Evolutionary conservation across 192 early-diverging fungal species (phyloP), one percentile per base, ranked within the genome.

Genomic region (Backusella parvicylindrica): DNA sequence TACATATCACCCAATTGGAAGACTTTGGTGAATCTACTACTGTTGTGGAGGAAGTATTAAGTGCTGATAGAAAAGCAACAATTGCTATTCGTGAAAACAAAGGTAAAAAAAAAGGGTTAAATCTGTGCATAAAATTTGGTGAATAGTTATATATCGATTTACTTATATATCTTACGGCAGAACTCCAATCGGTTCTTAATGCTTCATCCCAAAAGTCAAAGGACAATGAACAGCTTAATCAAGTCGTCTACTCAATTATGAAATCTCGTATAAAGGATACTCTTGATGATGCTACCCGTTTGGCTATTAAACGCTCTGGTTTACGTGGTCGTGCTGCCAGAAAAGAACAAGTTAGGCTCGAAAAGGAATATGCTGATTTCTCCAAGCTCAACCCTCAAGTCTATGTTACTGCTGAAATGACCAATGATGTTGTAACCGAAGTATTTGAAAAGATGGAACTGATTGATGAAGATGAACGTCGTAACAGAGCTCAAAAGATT

Each of bases 1-100:
- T 96, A 26, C 92, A 95, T 76, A 90, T 98, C 69, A 90, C 92
- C 75, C 96, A 96, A 77, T 76, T 96, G 49, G 90, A 92, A 33
- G 88, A 87, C 11, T 71, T 86, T 13, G 82, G 86, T 47, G 82
- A 85, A 33, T 81, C 77, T 9, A 74, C 79, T 43, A 88, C 79
- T 68, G 86, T 91, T 1, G 66, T 95, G 0, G 89, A 91, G 33
- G 81, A 88, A 0, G 89, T 95, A 15, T 72, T 95, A 33, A 83
- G 83, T 21, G 84, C 92, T 13, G 92, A 95, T 81, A 82, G 78
- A 16, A 87, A 88, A 73, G 21, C 85, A 84, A 23, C 84, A 79
- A 38, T 79, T 86, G 28, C 41, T 88, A 32, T 68, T 32, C 40
- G 86, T 84, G 77, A 75, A 40, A 26, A 63, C 5, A 41, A 79